These are phyloP conservation scores for Funneliformis mosseae DNA, from an alignment of 192 early-diverging fungal species.

Conservation along the genomic window DNA sequence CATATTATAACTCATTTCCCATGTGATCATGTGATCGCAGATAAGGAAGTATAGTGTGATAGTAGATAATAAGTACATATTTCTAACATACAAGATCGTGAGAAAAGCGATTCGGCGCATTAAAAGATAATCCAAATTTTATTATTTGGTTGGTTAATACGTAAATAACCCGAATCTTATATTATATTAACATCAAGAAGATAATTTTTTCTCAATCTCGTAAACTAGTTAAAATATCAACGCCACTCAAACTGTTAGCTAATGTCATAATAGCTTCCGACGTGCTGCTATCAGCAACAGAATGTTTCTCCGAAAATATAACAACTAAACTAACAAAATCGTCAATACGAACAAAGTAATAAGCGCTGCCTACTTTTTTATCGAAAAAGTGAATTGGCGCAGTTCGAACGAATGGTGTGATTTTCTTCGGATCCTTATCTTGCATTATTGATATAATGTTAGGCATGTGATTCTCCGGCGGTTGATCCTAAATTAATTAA, in stretches of 20 bases:
- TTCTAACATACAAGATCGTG: too few species aligned
- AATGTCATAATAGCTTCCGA: constrained; percentile 40
- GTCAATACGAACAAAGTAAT: constrained; percentile 50
- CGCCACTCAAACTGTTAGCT: constrained; percentile 15
- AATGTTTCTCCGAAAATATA: constrained; percentile 44
- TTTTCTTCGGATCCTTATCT: constrained; percentile 32
- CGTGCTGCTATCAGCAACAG: constrained; percentile 32
- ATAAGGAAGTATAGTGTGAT: too few species aligned
- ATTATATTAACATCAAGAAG: too few species aligned
- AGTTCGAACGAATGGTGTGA: constrained; percentile 26
- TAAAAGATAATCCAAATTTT: too few species aligned
- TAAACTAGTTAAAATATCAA: constrained; percentile 15
- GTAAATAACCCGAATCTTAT: too few species aligned
- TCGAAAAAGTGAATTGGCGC: constrained; percentile 46
- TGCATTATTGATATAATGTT: constrained; percentile 52
- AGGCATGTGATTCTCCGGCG: constrained; percentile 41
- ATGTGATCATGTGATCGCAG: too few species aligned
- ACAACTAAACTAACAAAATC: constrained; percentile 41
- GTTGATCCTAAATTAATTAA: too few species aligned
- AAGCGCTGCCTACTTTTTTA: constrained; percentile 41
- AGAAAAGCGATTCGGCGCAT: too few species aligned
- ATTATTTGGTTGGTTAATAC: too few species aligned
- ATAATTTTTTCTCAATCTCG: too few species aligned
- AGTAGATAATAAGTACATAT: too few species aligned
- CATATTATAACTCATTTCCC: too few species aligned